phyloP scores from a whole-genome alignment of 2,329 filamentous ascomycete species.

The Aspergillus tubingensis region DNA sequence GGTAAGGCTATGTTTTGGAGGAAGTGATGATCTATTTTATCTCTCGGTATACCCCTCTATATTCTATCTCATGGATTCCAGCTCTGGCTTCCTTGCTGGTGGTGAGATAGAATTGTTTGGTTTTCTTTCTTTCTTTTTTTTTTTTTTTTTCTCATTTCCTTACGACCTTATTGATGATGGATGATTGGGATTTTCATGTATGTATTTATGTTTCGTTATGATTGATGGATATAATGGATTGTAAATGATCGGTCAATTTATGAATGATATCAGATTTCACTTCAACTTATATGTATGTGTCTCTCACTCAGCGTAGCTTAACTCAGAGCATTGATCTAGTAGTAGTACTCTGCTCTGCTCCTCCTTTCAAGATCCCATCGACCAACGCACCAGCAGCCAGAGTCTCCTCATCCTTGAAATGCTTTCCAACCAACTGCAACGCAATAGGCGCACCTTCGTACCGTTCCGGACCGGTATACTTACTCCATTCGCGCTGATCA shows the following conservation, averaged over 20 bases:
- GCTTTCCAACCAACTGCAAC: slow-evolving; percentile 54
- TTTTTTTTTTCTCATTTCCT: slow-evolving; percentile 8
- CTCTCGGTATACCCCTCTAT: no score
- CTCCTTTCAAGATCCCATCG: slow-evolving; percentile 20
- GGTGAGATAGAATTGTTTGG: background rate
- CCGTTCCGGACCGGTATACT: slow-evolving; percentile 32
- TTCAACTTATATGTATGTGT: background rate
- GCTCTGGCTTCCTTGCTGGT: no score
- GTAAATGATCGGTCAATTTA: slow-evolving; percentile 6
- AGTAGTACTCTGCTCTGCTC: background rate
- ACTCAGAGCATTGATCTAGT: background rate
- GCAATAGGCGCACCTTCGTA: slow-evolving; percentile 51
- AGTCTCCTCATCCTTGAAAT: slow-evolving; percentile 57
- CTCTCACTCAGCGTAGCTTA: background rate
- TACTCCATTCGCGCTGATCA: slow-evolving; percentile 36
- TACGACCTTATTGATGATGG: slow-evolving; percentile 12
- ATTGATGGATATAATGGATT: slow-evolving; percentile 15
- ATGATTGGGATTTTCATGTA: background rate
- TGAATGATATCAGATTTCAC: background rate
- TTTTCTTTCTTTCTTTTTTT: slow-evolving; percentile 7
- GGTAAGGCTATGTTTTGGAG: slow-evolving; percentile 45
- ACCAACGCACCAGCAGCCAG: slow-evolving; percentile 35
- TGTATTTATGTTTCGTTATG: slow-evolving; percentile 17
- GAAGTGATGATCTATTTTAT: slow-evolving; percentile 24
- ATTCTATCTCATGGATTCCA: background rate